phyloP scores from a whole-genome alignment of 306 rosid genomes.

The Notholithocarpus densiflorus region DNA sequence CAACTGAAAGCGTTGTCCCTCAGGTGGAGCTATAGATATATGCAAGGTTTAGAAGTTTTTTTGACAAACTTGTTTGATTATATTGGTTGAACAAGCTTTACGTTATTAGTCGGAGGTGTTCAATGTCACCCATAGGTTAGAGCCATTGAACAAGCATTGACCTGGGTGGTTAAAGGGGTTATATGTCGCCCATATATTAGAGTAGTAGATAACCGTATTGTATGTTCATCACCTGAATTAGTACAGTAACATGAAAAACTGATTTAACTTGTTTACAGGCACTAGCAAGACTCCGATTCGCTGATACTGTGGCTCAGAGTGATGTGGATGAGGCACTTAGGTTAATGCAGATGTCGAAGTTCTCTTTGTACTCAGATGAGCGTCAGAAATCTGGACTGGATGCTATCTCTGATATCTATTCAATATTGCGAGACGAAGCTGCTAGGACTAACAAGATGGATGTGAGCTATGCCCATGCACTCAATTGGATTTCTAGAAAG shows the following conservation, averaged over 20 bases:
- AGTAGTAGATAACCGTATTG: not conserved
- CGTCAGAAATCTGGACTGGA: constrained; percentile 94
- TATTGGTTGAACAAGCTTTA: not conserved
- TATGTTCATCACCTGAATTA: not conserved
- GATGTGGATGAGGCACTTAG: constrained; percentile 96
- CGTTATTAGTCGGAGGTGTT: not conserved
- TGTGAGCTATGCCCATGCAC: constrained; percentile 83
- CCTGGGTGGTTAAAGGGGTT: not conserved
- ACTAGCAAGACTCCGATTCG: constrained; percentile 87
- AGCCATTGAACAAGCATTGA: not conserved
- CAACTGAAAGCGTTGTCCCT: not conserved
- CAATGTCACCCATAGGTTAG: not conserved
- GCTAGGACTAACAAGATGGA: constrained; percentile 67
- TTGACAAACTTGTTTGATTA: not conserved
- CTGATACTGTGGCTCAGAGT: constrained; percentile 89
- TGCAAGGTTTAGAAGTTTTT: too few relatives aligned
- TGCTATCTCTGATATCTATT: constrained; percentile 92
- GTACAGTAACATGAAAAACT: not conserved
- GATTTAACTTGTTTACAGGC: constrained; percentile 51
- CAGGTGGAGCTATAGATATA: not conserved
- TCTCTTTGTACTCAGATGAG: constrained; percentile 91
- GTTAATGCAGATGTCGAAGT: constrained; percentile 98
- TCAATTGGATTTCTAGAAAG: constrained; percentile 97
- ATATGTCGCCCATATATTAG: not conserved
- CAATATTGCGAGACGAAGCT: constrained; percentile 92